These are phyloP conservation scores for Annulohypoxylon bovei DNA, from an alignment of 495 filamentous ascomycete genomes.

Conservation along the genomic window DNA sequence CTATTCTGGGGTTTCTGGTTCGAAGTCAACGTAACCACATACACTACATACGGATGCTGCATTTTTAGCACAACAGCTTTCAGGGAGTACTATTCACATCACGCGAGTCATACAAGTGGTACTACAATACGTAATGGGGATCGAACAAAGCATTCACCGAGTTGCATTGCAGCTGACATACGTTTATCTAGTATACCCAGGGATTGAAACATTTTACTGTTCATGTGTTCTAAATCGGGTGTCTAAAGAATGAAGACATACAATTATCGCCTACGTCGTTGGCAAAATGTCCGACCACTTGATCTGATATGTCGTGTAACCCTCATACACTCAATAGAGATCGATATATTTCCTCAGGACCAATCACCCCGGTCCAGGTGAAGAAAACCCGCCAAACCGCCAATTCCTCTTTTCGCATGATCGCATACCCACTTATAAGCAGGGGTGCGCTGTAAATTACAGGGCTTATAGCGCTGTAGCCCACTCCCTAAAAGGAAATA, in stretches of 20 bases:
- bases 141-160: neutral
- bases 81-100: neutral
- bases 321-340: neutral
- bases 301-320: neutral
- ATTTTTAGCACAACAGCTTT: neutral
- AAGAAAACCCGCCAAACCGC: no score
- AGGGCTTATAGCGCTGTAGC: no score
- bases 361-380: no score
- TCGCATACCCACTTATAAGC: no score
- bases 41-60: neutral
- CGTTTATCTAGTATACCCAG: neutral
- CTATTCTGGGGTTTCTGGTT: neutral
- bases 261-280: neutral
- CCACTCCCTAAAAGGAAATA: no score
- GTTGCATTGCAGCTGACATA: neutral
- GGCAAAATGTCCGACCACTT: neutral
- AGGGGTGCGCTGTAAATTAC: no score
- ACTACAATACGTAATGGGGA: neutral
- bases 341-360: neutral
- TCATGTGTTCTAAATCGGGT: no score
- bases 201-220: no score
- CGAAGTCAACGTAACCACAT: neutral
- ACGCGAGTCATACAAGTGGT: neutral
- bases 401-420: no score
- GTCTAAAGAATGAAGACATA: neutral